Evolutionary conservation across 2,329 filamentous ascomycete genomes (phyloP).

Genomic region (Lecanicillium sp.): DNA sequence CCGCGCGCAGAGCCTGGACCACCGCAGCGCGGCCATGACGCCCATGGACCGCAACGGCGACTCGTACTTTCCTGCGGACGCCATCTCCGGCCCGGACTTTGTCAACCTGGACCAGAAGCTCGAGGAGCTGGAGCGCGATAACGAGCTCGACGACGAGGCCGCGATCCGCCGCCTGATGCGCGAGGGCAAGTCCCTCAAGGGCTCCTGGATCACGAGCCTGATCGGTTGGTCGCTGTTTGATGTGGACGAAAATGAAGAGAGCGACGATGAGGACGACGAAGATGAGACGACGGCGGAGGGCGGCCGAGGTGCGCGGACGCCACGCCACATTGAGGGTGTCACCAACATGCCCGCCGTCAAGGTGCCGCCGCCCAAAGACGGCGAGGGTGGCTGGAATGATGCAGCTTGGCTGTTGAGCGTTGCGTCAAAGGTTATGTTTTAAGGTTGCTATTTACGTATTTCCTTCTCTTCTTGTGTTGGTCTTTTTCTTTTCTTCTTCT

Average conservation of each 20-base stretch:
- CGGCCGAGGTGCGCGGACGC: conserved; percentile 28
- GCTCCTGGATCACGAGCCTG: conserved; percentile 54
- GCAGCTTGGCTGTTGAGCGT: conserved; percentile 63
- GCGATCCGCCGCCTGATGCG: conserved; percentile 52
- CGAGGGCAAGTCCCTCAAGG: conserved; percentile 44
- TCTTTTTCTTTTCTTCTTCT: not conserved
- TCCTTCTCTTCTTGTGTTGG: not conserved
- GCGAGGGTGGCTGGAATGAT: conserved; percentile 59
- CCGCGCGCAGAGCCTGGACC: conserved; percentile 29
- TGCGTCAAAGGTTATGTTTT: conserved; percentile 56
- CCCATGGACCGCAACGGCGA: conserved; percentile 37
- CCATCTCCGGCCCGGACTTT: conserved; percentile 52
- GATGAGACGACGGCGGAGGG: conserved; percentile 24
- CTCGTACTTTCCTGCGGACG: conserved; percentile 37
- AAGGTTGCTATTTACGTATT: conserved; percentile 15
- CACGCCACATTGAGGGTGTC: conserved; percentile 35
- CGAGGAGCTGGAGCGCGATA: conserved; percentile 47
- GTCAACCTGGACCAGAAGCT: conserved; percentile 56
- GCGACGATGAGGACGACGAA: conserved; percentile 32
- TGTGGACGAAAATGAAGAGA: conserved; percentile 54
- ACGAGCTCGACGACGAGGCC: conserved; percentile 51
- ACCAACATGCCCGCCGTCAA: conserved; percentile 37
- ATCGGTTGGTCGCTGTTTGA: conserved; percentile 57
- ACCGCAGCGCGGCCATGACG: conserved; percentile 36
- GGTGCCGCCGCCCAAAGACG: conserved; percentile 42